Evolutionary conservation across 164 flowering plant species (phyloP).

Genomic region (Sextonia rubra): DNA sequence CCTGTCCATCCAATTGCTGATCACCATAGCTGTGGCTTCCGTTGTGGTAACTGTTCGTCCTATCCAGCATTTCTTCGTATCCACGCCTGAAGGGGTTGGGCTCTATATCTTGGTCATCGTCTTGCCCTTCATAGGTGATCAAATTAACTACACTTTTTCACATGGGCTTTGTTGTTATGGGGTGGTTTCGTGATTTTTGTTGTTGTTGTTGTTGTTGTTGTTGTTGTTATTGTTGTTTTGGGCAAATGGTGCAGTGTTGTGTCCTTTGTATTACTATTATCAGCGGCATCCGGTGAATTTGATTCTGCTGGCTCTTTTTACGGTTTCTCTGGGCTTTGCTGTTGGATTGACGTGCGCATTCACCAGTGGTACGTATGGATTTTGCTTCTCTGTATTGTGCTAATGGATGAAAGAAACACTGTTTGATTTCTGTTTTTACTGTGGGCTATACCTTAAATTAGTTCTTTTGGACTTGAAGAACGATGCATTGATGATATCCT

Average conservation of each 20-base stretch:
- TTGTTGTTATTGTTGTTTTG: neutral
- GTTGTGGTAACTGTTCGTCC: conserved; percentile 27
- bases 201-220: neutral
- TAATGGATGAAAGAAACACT: no score
- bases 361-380: conserved; percentile 39
- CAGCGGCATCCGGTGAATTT: conserved; percentile 55
- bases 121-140: conserved; percentile 9
- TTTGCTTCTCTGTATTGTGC: neutral
- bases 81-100: conserved; percentile 1
- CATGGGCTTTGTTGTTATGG: no score
- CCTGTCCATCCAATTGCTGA: conserved; percentile 48
- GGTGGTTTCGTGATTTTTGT: neutral
- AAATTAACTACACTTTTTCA: no score
- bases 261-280: conserved; percentile 39
- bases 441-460: neutral
- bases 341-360: conserved; percentile 65
- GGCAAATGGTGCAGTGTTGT: conserved; percentile 38
- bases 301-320: conserved; percentile 53
- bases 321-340: conserved; percentile 37
- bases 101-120: conserved; percentile 16
- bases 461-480: neutral
- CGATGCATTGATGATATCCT: neutral
- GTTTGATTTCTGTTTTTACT: no score
- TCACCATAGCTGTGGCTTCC: conserved; percentile 59
- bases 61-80: conserved; percentile 11